phyloP scores from a whole-genome alignment of 2,329 filamentous ascomycete genomes.

The Stagonosporopsis vannaccii region DNA sequence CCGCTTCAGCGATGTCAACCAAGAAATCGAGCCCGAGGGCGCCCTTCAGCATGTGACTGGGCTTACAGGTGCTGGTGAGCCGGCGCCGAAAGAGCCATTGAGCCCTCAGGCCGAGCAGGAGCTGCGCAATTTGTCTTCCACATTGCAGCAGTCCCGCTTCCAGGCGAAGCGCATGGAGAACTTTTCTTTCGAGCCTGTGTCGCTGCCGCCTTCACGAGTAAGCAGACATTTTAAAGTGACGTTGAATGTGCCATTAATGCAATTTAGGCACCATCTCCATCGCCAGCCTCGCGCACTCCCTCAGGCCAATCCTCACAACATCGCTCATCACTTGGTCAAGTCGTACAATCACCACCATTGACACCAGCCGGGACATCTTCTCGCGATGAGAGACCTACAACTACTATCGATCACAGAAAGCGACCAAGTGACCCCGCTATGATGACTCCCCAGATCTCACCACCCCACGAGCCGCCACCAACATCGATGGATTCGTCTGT shows the following conservation, averaged over 20 bases:
- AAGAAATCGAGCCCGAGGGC: slow-evolving; percentile 49
- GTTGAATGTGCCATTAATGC: slow-evolving; percentile 32
- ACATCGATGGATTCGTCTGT: slow-evolving; percentile 48
- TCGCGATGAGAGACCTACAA: slow-evolving; percentile 56
- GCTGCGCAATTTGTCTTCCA: slow-evolving; percentile 74
- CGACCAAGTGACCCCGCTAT: slow-evolving; percentile 56
- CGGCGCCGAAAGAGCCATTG: slow-evolving; percentile 38
- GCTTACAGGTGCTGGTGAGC: slow-evolving; percentile 33
- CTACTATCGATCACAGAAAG: slow-evolving; percentile 46
- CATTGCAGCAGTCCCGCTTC: slow-evolving; percentile 75
- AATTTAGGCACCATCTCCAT: slow-evolving; percentile 57
- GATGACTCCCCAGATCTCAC: slow-evolving; percentile 64
- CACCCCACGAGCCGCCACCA: slow-evolving; percentile 63
- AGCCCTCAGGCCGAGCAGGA: slow-evolving; percentile 64
- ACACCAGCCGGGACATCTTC: slow-evolving; percentile 81
- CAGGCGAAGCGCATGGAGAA: slow-evolving; percentile 85
- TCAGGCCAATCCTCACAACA: slow-evolving; percentile 61
- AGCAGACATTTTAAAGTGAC: slow-evolving; percentile 48
- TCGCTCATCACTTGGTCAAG: slow-evolving; percentile 61
- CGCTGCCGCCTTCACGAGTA: slow-evolving; percentile 84
- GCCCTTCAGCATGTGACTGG: slow-evolving; percentile 44
- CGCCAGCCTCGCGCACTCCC: slow-evolving; percentile 53
- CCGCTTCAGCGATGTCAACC: slow-evolving; percentile 50
- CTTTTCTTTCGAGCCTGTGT: slow-evolving; percentile 90
- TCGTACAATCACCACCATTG: slow-evolving; percentile 85